phyloP scores from a whole-genome alignment of 208 protist species.

The Vickermania ingenoplastis region DNA sequence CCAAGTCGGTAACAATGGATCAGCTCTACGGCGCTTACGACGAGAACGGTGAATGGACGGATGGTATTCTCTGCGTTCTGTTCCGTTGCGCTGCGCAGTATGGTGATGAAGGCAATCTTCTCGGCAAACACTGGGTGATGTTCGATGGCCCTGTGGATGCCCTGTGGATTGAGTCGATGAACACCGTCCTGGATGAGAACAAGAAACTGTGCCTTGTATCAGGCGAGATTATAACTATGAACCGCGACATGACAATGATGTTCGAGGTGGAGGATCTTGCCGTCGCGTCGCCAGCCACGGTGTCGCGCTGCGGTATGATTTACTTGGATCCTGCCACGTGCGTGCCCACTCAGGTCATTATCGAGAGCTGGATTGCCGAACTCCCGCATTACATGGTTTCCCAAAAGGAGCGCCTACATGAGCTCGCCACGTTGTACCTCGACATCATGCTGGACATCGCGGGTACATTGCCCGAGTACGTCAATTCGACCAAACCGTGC shows the following conservation, averaged over 20 bases:
- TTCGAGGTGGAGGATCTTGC: conserved; percentile 97
- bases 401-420: conserved; percentile 37
- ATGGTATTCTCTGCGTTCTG: conserved; percentile 93
- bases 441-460: conserved; percentile 78
- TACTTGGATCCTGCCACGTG: conserved; percentile 94
- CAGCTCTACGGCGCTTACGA: conserved; percentile 97
- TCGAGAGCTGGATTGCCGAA: conserved; percentile 78
- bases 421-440: conserved; percentile 77
- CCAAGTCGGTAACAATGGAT: conserved; percentile 97
- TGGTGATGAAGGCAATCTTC: conserved; percentile 66
- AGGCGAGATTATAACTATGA: conserved; percentile 95
- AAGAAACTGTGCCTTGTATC: conserved; percentile 95
- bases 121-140: conserved; percentile 94
- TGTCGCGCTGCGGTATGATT: conserved; percentile 97
- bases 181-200: conserved; percentile 93
- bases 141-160: conserved; percentile 97
- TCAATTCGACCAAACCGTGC: conserved; percentile 90
- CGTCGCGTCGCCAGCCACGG: conserved; percentile 95
- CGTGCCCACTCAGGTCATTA: conserved; percentile 53
- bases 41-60: conserved; percentile 95
- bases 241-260: conserved; percentile 94
- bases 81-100: conserved; percentile 90
- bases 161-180: conserved; percentile 95
- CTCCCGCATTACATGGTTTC: conserved; percentile 75
- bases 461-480: conserved; percentile 77